These are phyloP conservation scores for Schizochytrium sp. DNA, from an alignment of 108 stramenopile species.

Conservation along the genomic window DNA sequence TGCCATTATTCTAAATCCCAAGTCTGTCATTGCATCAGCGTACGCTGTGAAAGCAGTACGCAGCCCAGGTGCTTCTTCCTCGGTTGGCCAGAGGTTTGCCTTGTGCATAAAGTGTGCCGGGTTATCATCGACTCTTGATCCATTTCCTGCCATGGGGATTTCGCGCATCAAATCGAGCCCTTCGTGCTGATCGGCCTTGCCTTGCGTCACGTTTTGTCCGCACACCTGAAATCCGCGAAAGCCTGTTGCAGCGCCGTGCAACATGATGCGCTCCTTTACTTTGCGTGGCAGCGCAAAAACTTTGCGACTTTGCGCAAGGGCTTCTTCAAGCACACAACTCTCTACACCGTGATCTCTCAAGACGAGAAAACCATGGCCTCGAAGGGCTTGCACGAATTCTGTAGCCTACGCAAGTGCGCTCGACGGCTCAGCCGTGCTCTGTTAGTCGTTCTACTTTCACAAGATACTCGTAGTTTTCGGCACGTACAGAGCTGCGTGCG, in stretches of 20 bases:
- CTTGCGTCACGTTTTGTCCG: neutral
- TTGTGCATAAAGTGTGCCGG: neutral
- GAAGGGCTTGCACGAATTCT: neutral
- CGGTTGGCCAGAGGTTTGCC: neutral
- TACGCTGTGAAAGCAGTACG: neutral
- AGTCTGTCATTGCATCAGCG: neutral
- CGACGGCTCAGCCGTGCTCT: neutral
- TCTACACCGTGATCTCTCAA: neutral
- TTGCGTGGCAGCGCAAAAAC: neutral
- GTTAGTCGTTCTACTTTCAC: neutral
- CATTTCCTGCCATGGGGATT: neutral
- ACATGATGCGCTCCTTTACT: neutral
- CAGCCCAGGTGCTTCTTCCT: neutral
- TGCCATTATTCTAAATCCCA: neutral
- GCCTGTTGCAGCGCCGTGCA: neutral
- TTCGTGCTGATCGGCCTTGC: neutral
- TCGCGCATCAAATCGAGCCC: conserved; percentile 1
- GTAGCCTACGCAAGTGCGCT: neutral
- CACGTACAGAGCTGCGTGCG: neutral
- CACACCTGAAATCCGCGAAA: neutral
- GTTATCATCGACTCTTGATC: neutral
- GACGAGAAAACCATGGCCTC: neutral
- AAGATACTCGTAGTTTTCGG: neutral
- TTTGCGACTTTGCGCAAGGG: neutral
- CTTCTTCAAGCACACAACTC: neutral